Percentiles rank a stretch among this genome's conserved stretches.
These are phyloP conservation scores for Ilex aquifolium DNA, from an alignment of 257 asterid genomes.

Conservation along the genomic window DNA sequence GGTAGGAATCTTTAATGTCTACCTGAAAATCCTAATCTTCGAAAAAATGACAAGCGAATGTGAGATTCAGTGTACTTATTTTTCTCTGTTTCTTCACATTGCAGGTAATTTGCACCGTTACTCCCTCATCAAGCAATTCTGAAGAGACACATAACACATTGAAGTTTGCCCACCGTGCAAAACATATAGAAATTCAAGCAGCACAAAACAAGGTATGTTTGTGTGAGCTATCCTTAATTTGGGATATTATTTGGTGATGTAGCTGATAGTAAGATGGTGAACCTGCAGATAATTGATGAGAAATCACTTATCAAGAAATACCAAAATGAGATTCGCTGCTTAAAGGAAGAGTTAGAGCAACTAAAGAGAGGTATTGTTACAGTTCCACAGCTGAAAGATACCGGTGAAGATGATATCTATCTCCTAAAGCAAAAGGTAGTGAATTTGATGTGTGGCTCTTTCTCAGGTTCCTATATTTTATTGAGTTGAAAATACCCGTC, in stretches of 20 bases:
- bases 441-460: neutral
- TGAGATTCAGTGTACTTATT: too few relatives aligned
- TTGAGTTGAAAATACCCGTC: too few relatives aligned
- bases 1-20: neutral
- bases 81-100: constrained; percentile 6
- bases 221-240: constrained; percentile 9
- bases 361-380: constrained; percentile 82
- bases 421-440: constrained; percentile 93
- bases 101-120: constrained; percentile 92
- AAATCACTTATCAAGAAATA: constrained; percentile 96
- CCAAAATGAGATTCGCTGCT: constrained; percentile 84
- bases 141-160: constrained; percentile 99
- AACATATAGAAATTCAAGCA: constrained; percentile 95
- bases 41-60: too few relatives aligned
- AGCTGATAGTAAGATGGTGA: constrained; percentile 16
- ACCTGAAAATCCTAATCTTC: neutral
- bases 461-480: neutral
- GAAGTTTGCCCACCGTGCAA: constrained; percentile 98
- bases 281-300: constrained; percentile 91
- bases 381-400: constrained; percentile 53
- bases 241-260: constrained; percentile 4
- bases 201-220: constrained; percentile 79
- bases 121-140: constrained; percentile 95
- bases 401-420: constrained; percentile 65
- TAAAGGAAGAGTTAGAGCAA: constrained; percentile 95